A percentile compares a stretch with the other conserved stretches of the same genome.
Evolutionary conservation across 495 filamentous ascomycete genomes (phyloP).

Genomic region (Aspergillus coremiiformis): DNA sequence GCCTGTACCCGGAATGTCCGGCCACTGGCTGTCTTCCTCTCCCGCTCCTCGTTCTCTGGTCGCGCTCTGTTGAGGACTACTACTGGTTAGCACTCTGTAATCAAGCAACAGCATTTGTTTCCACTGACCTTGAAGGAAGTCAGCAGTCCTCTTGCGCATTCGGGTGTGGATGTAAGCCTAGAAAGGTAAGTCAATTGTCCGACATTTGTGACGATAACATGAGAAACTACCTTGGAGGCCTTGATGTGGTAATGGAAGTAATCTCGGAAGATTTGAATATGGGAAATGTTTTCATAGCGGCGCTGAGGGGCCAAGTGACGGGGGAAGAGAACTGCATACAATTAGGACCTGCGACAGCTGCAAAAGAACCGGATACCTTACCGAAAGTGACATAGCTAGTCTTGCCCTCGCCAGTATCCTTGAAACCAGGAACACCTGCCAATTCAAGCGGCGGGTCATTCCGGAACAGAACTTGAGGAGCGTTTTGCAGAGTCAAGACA

Average conservation of each 20-base stretch:
- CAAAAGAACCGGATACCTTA: conserved; percentile 30
- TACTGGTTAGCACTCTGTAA: conserved; percentile 20
- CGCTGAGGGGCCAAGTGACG: conserved; percentile 84
- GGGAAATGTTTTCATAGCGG: conserved; percentile 89
- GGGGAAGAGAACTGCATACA: conserved; percentile 76
- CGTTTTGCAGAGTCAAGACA: conserved; percentile 79
- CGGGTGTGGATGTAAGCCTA: conserved; percentile 95
- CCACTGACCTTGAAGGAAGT: conserved; percentile 84
- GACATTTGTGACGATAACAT: not conserved
- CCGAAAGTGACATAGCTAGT: conserved; percentile 98
- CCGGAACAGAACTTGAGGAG: conserved; percentile 94
- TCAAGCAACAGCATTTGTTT: not conserved
- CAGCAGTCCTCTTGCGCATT: conserved; percentile 93
- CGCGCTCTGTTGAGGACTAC: conserved; percentile 82
- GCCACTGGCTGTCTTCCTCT: conserved; percentile 95
- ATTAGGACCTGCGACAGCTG: not conserved
- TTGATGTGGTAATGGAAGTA: conserved; percentile 99
- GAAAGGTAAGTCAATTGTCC: conserved; percentile 11
- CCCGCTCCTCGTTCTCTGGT: conserved; percentile 93
- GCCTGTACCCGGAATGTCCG: conserved; percentile 79
- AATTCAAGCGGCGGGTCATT: conserved; percentile 93
- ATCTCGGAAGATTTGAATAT: conserved; percentile 99
- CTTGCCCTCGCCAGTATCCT: conserved; percentile 62
- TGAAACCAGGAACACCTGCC: conserved; percentile 74
- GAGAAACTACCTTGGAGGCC: conserved; percentile 67